A percentile compares a stretch with the other conserved stretches of the same genome.
Evolutionary conservation across 495 filamentous ascomycete genomes (phyloP).

Genomic region (Chaetomium fimeti): DNA sequence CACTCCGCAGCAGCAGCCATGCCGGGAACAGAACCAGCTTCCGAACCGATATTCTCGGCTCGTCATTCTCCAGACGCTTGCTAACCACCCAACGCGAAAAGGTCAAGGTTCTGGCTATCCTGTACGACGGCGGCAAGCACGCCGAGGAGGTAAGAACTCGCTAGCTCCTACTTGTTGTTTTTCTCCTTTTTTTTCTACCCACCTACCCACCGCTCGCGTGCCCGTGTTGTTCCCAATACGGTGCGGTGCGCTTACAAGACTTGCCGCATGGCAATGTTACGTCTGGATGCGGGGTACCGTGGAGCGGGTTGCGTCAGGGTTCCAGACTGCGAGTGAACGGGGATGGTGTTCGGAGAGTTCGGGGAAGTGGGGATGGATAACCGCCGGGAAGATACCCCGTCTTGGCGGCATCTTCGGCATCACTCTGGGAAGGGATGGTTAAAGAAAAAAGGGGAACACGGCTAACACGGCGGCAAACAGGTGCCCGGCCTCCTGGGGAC

Average conservation of each 20-base stretch:
- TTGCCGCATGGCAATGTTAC: background rate
- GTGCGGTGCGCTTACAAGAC: background rate
- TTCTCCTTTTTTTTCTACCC: background rate
- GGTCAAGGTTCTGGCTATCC: constrained; percentile 57
- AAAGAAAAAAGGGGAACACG: background rate
- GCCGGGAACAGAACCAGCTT: background rate
- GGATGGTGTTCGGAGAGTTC: constrained; percentile 9
- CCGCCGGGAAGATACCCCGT: background rate
- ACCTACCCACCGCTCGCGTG: background rate
- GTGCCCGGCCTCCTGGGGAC: constrained; percentile 88
- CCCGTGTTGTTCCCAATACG: background rate
- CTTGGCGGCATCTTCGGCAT: constrained; percentile 15
- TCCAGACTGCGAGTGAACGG: background rate
- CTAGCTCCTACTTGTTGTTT: constrained; percentile 13
- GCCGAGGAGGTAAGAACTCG: constrained; percentile 48
- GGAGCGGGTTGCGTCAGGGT: constrained; percentile 7
- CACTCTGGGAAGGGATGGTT: background rate
- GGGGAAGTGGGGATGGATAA: constrained; percentile 20
- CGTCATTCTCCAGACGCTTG: constrained; percentile 28
- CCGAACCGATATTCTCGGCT: background rate
- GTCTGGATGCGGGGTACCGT: constrained; percentile 17
- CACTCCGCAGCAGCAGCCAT: background rate
- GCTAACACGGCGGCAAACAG: constrained; percentile 36
- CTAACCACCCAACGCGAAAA: constrained; percentile 52
- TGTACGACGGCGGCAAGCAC: constrained; percentile 57